phyloP scores from a whole-genome alignment of 2,329 filamentous ascomycete species.

The Trichoderma hamatum region DNA sequence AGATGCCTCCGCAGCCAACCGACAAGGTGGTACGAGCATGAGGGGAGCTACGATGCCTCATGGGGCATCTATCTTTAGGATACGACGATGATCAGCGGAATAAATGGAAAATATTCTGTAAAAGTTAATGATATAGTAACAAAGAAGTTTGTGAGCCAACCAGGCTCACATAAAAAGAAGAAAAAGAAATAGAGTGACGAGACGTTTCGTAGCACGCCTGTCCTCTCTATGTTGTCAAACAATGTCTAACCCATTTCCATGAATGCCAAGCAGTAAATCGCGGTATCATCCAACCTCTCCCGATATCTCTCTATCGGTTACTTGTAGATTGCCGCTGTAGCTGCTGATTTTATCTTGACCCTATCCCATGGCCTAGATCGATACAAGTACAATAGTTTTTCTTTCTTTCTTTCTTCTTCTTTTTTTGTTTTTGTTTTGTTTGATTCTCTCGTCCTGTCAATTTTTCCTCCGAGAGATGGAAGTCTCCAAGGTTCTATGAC shows the following conservation, averaged over 20 bases:
- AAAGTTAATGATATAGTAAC: neutral
- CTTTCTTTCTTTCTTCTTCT: neutral
- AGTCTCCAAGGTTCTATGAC: neutral
- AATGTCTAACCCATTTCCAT: neutral
- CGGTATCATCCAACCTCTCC: neutral
- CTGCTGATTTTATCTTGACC: neutral
- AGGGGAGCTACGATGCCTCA: neutral
- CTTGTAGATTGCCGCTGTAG: neutral
- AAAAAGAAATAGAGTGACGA: neutral
- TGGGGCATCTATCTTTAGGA: no score
- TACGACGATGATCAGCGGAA: neutral
- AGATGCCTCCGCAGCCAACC: neutral
- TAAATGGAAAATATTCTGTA: neutral
- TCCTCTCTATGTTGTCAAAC: neutral
- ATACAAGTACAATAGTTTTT: neutral
- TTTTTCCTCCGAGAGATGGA: neutral
- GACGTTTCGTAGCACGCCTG: neutral
- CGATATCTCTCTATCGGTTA: neutral
- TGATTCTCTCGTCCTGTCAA: neutral
- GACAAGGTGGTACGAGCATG: neutral
- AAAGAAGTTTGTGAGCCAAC: neutral
- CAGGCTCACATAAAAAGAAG: neutral
- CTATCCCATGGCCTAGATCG: neutral
- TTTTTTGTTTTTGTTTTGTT: neutral
- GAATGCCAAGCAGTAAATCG: neutral